Conservation (phyloP, 2,329 filamentous ascomycete species). For the Elsinoe fawcettii region DNA sequence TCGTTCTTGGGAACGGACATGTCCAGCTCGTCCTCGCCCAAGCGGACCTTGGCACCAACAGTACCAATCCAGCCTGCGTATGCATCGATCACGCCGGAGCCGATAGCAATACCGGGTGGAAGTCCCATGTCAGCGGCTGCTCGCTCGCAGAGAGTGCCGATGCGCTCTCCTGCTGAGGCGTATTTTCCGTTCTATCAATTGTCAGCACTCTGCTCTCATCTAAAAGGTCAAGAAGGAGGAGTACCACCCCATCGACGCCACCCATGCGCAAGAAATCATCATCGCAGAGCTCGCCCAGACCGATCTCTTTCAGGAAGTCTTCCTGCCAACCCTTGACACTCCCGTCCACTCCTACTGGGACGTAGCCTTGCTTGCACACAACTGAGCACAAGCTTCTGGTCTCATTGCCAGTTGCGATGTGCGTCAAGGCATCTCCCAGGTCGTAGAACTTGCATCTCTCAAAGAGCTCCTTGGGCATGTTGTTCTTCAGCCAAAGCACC, state of each 20-base stretch:
- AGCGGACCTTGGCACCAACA: slow-evolving; percentile 88
- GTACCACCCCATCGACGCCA: slow-evolving; percentile 87
- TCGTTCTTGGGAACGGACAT: slow-evolving; percentile 67
- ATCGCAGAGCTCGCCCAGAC: slow-evolving; percentile 72
- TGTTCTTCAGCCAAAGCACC: slow-evolving; percentile 94
- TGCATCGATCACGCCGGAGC: slow-evolving; percentile 94
- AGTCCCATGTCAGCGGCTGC: slow-evolving; percentile 79
- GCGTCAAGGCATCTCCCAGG: slow-evolving; percentile 82
- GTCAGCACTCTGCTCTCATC: slow-evolving; percentile 23
- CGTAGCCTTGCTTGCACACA: slow-evolving; percentile 94
- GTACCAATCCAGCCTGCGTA: slow-evolving; percentile 99
- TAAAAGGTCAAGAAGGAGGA: slow-evolving; percentile 24
- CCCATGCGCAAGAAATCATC: slow-evolving; percentile 91
- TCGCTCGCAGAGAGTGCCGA: slow-evolving; percentile 75
- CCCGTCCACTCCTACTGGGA: slow-evolving; percentile 93
- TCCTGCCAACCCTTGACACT: slow-evolving; percentile 98
- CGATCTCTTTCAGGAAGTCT: slow-evolving; percentile 82
- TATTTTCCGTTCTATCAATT: slow-evolving; percentile 74
- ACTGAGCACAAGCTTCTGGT: slow-evolving; percentile 90
- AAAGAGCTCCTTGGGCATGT: slow-evolving; percentile 90
- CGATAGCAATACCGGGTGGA: slow-evolving; percentile 78
- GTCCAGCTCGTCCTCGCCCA: slow-evolving; percentile 60
- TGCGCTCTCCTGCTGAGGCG: slow-evolving; percentile 82
- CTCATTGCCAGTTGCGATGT: slow-evolving; percentile 87
- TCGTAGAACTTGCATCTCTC: slow-evolving; percentile 96